These are phyloP conservation scores for Neospermospora avenae DNA, from an alignment of 2,329 filamentous ascomycete genomes.

Conservation along the genomic window DNA sequence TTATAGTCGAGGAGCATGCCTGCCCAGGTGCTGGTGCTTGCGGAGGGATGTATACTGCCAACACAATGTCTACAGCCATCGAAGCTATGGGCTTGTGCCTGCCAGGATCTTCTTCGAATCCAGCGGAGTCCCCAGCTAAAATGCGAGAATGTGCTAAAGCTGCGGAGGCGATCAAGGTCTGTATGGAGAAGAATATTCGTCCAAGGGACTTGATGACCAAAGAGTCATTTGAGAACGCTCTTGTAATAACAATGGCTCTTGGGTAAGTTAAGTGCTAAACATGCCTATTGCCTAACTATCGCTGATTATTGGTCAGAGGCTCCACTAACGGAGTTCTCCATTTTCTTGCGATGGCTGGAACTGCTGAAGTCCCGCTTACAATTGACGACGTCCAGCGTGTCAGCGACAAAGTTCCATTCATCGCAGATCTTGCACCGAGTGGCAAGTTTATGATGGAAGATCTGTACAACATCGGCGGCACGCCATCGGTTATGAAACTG, in stretches of 20 bases:
- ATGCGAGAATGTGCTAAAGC: slow-evolving; percentile 69
- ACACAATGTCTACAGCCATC: slow-evolving; percentile 71
- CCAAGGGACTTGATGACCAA: slow-evolving; percentile 67
- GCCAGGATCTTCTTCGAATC: slow-evolving; percentile 67
- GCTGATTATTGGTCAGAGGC: slow-evolving; percentile 39
- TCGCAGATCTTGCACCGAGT: slow-evolving; percentile 70
- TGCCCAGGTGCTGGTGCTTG: slow-evolving; percentile 47
- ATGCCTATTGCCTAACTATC: background rate
- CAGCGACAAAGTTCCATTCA: slow-evolving; percentile 66
- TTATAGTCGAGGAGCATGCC: slow-evolving; percentile 64
- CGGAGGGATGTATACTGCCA: slow-evolving; percentile 76
- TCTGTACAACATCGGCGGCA: slow-evolving; percentile 80
- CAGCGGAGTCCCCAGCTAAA: slow-evolving; percentile 64
- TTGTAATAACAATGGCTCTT: slow-evolving; percentile 71
- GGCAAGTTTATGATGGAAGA: slow-evolving; percentile 88
- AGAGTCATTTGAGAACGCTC: slow-evolving; percentile 66
- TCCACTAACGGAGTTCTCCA: slow-evolving; percentile 70
- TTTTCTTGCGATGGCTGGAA: slow-evolving; percentile 69
- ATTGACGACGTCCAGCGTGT: slow-evolving; percentile 69
- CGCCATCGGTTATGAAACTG: slow-evolving; percentile 81
- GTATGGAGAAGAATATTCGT: slow-evolving; percentile 67
- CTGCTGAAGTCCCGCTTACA: slow-evolving; percentile 61
- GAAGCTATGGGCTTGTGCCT: slow-evolving; percentile 69
- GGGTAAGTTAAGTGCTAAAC: slow-evolving; percentile 40
- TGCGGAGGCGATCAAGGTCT: slow-evolving; percentile 64